Conservation (phyloP, 108 stramenopile species). For the Tribonema minus region DNA sequence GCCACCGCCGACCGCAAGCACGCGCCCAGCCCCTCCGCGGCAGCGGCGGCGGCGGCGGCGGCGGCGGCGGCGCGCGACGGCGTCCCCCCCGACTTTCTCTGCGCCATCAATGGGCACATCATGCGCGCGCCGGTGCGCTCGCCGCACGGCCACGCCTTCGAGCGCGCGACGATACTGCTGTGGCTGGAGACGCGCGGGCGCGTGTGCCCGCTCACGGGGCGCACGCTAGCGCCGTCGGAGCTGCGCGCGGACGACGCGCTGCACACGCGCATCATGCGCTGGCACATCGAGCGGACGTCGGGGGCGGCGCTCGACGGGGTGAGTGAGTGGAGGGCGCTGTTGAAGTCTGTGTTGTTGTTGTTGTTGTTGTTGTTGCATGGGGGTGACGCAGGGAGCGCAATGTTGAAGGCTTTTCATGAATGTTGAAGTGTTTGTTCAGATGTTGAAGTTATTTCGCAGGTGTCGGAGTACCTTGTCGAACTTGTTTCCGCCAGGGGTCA, state of each 20-base stretch:
- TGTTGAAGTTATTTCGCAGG: too few relatives aligned
- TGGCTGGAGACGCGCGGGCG: slow-evolving; percentile 56
- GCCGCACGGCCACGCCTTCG: slow-evolving; percentile 52
- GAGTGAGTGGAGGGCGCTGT: too few relatives aligned
- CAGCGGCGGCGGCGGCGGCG: background rate
- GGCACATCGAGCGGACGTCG: slow-evolving; percentile 41
- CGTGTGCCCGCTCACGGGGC: slow-evolving; percentile 57
- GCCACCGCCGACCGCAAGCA: background rate
- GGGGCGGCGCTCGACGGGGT: slow-evolving; percentile 13
- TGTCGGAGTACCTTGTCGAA: background rate
- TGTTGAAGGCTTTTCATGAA: too few relatives aligned
- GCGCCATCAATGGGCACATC: slow-evolving; percentile 61
- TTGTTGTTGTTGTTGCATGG: too few relatives aligned
- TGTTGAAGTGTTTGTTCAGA: background rate
- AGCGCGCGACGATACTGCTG: slow-evolving; percentile 48
- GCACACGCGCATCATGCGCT: slow-evolving; percentile 29
- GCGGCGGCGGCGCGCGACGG: background rate
- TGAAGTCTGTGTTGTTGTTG: too few relatives aligned
- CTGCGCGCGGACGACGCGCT: slow-evolving; percentile 46
- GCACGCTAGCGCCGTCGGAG: slow-evolving; percentile 7
- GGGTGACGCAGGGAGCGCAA: too few relatives aligned
- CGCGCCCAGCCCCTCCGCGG: background rate
- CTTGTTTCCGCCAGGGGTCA: too few relatives aligned
- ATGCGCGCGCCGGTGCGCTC: slow-evolving; percentile 57
- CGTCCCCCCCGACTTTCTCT: slow-evolving; percentile 47